phyloP scores from a whole-genome alignment of 495 filamentous ascomycete genomes.

The Aspergillus sparsus region DNA sequence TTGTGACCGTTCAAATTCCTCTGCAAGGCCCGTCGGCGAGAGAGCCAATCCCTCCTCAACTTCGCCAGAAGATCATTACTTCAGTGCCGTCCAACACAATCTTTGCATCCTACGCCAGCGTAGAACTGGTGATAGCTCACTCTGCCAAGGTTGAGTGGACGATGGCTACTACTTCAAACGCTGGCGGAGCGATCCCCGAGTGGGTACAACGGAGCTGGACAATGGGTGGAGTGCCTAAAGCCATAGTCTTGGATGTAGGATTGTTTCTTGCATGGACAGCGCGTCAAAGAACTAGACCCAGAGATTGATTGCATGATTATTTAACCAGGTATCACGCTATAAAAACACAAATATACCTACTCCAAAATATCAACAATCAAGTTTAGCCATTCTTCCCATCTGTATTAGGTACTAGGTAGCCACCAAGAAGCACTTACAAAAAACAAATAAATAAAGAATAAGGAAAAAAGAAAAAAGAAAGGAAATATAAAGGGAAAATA shows the following conservation, averaged over 20 bases:
- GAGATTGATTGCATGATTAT: constrained; percentile 1
- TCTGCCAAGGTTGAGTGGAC: constrained; percentile 58
- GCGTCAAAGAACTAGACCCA: constrained; percentile 28
- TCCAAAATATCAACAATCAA: constrained; percentile 15
- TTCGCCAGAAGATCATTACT: constrained; percentile 33
- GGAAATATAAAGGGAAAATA: constrained; percentile 5
- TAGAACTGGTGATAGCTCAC: constrained; percentile 55
- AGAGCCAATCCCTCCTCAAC: constrained; percentile 31
- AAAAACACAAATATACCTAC: constrained; percentile 3
- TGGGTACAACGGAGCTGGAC: constrained; percentile 60
- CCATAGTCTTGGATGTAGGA: constrained; percentile 71
- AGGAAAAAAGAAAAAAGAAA: constrained; percentile 1
- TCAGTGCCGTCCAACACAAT: constrained; percentile 44
- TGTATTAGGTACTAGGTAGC: not conserved
- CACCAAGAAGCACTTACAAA: constrained; percentile 4
- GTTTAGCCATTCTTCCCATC: constrained; percentile 2
- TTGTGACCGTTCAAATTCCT: constrained; percentile 58
- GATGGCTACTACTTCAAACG: constrained; percentile 72
- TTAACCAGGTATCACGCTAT: not conserved
- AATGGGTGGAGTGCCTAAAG: constrained; percentile 61
- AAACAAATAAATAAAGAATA: not conserved
- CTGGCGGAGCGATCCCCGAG: constrained; percentile 63
- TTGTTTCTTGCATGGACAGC: constrained; percentile 64
- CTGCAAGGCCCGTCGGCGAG: constrained; percentile 37
- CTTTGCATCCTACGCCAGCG: constrained; percentile 57